Base-by-base conservation (phyloP, 2,329 filamentous ascomycete species). In the Botrytis deweyae region DNA sequence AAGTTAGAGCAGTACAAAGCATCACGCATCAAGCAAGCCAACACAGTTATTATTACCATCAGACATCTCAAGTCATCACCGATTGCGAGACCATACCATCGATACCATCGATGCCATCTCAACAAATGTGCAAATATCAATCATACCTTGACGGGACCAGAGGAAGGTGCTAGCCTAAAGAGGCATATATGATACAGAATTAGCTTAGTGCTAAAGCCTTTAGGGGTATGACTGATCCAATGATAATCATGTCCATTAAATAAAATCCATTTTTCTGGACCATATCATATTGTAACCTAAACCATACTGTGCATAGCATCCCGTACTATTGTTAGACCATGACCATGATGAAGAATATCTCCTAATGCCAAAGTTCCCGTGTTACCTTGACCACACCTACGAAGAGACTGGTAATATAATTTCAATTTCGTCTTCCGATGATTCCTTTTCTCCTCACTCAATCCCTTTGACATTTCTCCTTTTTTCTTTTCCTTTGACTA, bases 61-160 rank as follows among this genome's bases (percentile, higher is more conserved):
- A 33, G 16, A 68, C 22, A 68, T 25, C 7, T 68, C 46, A 38
- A 68, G 65, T 55, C 65, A 68, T 68, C 65, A 68, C 65, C 65
- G 33, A 68, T 40, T 68, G 52, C 46, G 4, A 55, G 49, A 55
- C 49, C 49, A 55, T 55, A 4, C 25, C 12, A 16, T 52, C 25
- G 10, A 52, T 52, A 2, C 49, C 49, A 16, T 55, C 25, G 12
- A n/a, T 38, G n/a, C 44, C 10, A 22, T 55, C 46, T 58, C 46
- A 52, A n/a, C 44, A 22, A 36, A 58, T 12, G 33, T 33, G 33
- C 33, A 33, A 33, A 33, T 33, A 33, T 33, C 33, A 33, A 69
- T 42, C 36, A 46, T 29, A 33, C 38, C 29, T 42, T 36, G 59
- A 40, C 25, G 36, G 10, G 38, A 59, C 33, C 38, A 69, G 29